phyloP scores from a whole-genome alignment of 108 stramenopile genomes.

The Nitzschia palea region DNA sequence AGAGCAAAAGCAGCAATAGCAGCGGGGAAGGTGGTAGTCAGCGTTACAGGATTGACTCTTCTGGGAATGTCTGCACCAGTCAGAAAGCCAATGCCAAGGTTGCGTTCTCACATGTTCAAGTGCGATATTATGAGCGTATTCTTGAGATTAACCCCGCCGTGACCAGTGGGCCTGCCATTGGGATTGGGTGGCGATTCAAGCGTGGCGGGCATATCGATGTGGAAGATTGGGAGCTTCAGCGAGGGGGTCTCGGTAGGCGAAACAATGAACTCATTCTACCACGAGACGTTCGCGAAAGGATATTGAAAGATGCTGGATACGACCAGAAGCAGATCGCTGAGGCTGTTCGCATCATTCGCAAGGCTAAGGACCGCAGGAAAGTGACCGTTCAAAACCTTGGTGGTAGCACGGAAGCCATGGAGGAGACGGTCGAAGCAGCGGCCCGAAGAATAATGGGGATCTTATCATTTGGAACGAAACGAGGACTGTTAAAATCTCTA shows the following conservation, averaged over 20 bases:
- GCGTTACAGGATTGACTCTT: conserved; percentile 17
- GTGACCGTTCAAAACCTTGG: conserved; percentile 13
- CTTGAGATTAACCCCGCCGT: conserved; percentile 55
- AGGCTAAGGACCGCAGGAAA: conserved; percentile 18
- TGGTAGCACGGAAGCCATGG: background rate
- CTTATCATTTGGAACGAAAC: conserved; percentile 34
- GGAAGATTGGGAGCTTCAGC: conserved; percentile 16
- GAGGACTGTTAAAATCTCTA: background rate
- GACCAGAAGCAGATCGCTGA: conserved; percentile 25
- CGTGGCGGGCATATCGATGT: background rate
- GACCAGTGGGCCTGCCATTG: conserved; percentile 14
- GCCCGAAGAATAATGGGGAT: conserved; percentile 71
- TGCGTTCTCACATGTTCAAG: conserved; percentile 33
- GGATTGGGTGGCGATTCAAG: conserved; percentile 26
- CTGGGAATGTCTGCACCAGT: conserved; percentile 9
- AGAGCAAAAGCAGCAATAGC: background rate
- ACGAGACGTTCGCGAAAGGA: conserved; percentile 13
- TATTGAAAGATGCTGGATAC: conserved; percentile 22
- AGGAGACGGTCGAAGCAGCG: conserved; percentile 35
- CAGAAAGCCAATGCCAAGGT: too few species aligned
- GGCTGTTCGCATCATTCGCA: conserved; percentile 12
- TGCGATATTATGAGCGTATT: conserved; percentile 49
- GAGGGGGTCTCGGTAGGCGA: background rate
- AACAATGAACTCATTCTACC: conserved; percentile 11
- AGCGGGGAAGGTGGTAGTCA: too few species aligned